Percentiles rank a stretch among this genome's conserved stretches.
phyloP scores from a whole-genome alignment of 2,329 filamentous ascomycete species.

The Colletotrichum lentis region DNA sequence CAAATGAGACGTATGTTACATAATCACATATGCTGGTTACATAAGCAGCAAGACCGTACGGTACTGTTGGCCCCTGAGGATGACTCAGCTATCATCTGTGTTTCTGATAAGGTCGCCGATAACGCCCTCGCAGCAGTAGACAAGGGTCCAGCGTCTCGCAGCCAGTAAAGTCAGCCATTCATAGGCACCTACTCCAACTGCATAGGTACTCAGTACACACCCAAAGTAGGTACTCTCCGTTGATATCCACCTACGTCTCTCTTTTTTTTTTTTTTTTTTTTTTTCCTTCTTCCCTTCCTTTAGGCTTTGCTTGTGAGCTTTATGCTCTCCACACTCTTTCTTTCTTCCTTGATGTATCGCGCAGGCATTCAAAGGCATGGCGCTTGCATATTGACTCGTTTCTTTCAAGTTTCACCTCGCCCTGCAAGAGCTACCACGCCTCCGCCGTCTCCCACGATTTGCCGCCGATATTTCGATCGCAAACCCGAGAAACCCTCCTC shows the following conservation, averaged over 20 bases:
- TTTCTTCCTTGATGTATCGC: constrained; percentile 19
- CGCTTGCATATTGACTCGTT: background rate
- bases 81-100: background rate
- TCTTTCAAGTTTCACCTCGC: background rate
- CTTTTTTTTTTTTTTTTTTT: constrained; percentile 4
- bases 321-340: constrained; percentile 30
- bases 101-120: background rate
- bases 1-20: no score
- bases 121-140: constrained; percentile 8
- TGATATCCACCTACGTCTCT: constrained; percentile 33
- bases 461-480: background rate
- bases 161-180: background rate
- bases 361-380: background rate
- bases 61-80: no score
- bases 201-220: no score
- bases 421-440: background rate
- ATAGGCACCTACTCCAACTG: background rate
- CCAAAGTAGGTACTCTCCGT: constrained; percentile 6
- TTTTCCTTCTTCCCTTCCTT: constrained; percentile 6
- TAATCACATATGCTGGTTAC: no score
- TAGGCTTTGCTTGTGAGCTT: constrained; percentile 20
- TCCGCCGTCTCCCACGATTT: background rate
- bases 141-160: constrained; percentile 11
- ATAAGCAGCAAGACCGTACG: no score
- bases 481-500: background rate